Evolutionary conservation across 768 basidiomycete genomes (phyloP), one percentile per base, ranked within the genome.

Genomic region (Melanogaster broomeanus): DNA sequence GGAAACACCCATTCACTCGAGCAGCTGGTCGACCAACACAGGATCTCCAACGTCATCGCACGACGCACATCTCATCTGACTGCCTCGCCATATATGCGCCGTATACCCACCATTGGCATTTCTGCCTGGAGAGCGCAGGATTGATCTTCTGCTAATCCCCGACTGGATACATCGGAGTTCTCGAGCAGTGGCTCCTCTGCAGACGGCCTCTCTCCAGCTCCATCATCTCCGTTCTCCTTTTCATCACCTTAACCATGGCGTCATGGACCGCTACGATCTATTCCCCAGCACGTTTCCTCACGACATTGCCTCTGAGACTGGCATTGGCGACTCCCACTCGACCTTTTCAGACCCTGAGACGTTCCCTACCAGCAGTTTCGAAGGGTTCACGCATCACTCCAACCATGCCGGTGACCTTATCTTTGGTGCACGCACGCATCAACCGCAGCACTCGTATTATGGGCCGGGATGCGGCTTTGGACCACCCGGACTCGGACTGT

Each of bases 331-430:
- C 50, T 72, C 78, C 9, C 83, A 86, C 61, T 83, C 82, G 38
- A 78, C 85, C n/a, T 88, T 88, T 67, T 87, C 85, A 5, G 86
- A 88, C 62, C 85, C 82, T 40, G 77, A 77, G 52, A 68, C 77
- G 72, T 78, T 76, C 58, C 68, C 75, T 13, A 63, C 73, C 9
- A 76, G 72, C 59, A 80, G 80, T 18, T 85, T 84, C 68, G 74
- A 86, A 49, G 88, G 88, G 4, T 90, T 88, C 73, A 88, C 87
- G 15, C 87, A 91, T 58, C 90, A 92, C 64, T 92, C 90, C 35
- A 84, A 76, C 64, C 87, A 87, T 63, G 90, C 90, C 25, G 90
- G 90, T 11, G 90, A 92, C 68, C 78, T 92, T 59, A 91, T 92
- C 58, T 91, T 90, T 59, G 87, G 88, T 50, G 77, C 88, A 28